Conservation (phyloP, 768 basidiomycete species). For the Gymnopilus dilepis region DNA sequence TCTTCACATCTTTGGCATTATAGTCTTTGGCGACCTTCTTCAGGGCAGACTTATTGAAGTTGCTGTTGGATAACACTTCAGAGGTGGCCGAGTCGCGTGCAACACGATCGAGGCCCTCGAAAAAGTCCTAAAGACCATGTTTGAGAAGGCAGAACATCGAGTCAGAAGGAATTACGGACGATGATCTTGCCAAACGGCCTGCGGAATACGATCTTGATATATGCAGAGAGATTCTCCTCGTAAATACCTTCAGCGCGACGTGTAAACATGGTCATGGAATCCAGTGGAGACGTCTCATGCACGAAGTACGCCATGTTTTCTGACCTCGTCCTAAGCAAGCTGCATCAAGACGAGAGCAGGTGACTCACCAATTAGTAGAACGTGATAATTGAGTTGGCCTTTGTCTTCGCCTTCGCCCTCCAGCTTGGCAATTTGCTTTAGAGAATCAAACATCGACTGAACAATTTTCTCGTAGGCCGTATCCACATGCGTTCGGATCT, state of each 20-base stretch:
- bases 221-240: slow-evolving; percentile 86
- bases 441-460: slow-evolving; percentile 86
- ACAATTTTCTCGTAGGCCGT: slow-evolving; percentile 88
- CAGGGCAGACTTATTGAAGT: slow-evolving; percentile 77
- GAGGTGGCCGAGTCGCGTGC: slow-evolving; percentile 78
- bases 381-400: slow-evolving; percentile 95
- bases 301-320: slow-evolving; percentile 98
- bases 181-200: slow-evolving; percentile 87
- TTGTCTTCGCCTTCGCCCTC: slow-evolving; percentile 95
- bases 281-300: slow-evolving; percentile 76
- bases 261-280: slow-evolving; percentile 68
- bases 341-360: background rate
- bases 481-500: slow-evolving; percentile 80
- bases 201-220: slow-evolving; percentile 86
- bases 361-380: slow-evolving; percentile 87
- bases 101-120: slow-evolving; percentile 90
- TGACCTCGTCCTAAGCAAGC: slow-evolving; percentile 34
- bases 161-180: slow-evolving; percentile 49
- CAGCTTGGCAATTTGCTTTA: slow-evolving; percentile 96
- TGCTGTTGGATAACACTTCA: slow-evolving; percentile 76
- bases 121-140: slow-evolving; percentile 74
- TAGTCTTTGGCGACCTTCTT: slow-evolving; percentile 88
- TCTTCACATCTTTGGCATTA: slow-evolving; percentile 87
- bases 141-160: background rate
- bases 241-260: slow-evolving; percentile 83